phyloP scores from a whole-genome alignment of 495 filamentous ascomycete species.

The Xylaria cubensis region DNA sequence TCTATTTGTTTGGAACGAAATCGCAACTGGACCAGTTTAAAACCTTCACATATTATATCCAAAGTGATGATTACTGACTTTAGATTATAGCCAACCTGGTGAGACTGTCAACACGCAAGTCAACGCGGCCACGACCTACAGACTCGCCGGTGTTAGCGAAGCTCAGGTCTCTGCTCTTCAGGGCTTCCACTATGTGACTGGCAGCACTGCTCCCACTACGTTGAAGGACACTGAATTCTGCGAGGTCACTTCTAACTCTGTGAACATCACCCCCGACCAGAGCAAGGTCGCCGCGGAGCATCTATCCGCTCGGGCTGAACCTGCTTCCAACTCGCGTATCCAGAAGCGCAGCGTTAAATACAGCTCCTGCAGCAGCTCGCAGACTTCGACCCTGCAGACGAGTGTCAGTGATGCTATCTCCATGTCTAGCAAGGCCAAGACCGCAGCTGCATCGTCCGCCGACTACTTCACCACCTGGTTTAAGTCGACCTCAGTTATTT shows the following conservation, averaged over 20 bases:
- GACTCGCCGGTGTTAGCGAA: slow-evolving; percentile 30
- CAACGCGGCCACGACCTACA: slow-evolving; percentile 38
- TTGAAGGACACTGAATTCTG: slow-evolving; percentile 31
- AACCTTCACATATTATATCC: background rate
- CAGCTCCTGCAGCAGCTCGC: slow-evolving; percentile 32
- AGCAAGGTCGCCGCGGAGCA: slow-evolving; percentile 32
- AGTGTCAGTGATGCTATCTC: slow-evolving; percentile 37
- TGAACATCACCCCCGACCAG: slow-evolving; percentile 36
- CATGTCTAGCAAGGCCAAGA: slow-evolving; percentile 29
- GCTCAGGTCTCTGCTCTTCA: slow-evolving; percentile 35
- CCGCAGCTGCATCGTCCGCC: slow-evolving; percentile 28
- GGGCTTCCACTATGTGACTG: slow-evolving; percentile 38
- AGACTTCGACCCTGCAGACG: slow-evolving; percentile 35
- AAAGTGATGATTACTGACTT: background rate
- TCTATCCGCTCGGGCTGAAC: slow-evolving; percentile 26
- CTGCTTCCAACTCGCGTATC: slow-evolving; percentile 31
- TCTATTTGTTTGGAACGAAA: too few relatives aligned
- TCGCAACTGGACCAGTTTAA: background rate
- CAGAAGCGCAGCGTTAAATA: slow-evolving; percentile 37
- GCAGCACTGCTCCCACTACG: slow-evolving; percentile 32
- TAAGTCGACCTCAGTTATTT: slow-evolving; percentile 29
- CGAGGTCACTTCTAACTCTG: slow-evolving; percentile 31
- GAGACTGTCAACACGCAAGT: slow-evolving; percentile 35
- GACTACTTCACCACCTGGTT: slow-evolving; percentile 41
- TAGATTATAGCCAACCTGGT: slow-evolving; percentile 25